Percentiles rank a stretch among this genome's conserved stretches.
phyloP scores from a whole-genome alignment of 352 stramenopile genomes.

The Phytophthora pinifolia region DNA sequence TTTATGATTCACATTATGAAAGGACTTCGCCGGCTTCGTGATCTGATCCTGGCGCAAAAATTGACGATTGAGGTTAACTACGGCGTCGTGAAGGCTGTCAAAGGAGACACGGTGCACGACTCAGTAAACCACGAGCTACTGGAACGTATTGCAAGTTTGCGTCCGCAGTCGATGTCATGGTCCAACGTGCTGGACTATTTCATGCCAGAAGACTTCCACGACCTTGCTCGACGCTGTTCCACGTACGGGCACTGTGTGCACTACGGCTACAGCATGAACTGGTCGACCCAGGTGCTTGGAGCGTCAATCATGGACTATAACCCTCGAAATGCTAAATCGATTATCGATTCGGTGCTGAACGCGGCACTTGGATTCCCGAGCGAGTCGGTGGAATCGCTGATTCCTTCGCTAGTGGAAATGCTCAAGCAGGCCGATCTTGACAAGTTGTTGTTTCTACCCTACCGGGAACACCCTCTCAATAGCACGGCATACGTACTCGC shows the following conservation, averaged over 20 bases:
- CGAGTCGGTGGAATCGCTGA: not conserved
- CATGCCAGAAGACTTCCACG: slow-evolving; percentile 26
- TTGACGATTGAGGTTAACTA: slow-evolving; percentile 27
- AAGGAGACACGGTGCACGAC: slow-evolving; percentile 2
- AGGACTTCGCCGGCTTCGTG: slow-evolving; percentile 22
- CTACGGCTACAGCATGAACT: slow-evolving; percentile 36
- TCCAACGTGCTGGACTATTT: slow-evolving; percentile 27
- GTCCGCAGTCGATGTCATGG: slow-evolving; percentile 27
- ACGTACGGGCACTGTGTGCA: slow-evolving; percentile 19
- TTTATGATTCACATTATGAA: slow-evolving; percentile 25
- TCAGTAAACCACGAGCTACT: slow-evolving; percentile 10
- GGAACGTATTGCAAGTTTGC: slow-evolving; percentile 20
- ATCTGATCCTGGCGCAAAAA: slow-evolving; percentile 11
- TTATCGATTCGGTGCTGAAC: slow-evolving; percentile 10
- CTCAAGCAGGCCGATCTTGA: slow-evolving; percentile 12
- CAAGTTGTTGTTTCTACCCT: slow-evolving; percentile 22
- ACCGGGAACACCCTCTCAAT: slow-evolving; percentile 16
- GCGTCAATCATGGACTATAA: slow-evolving; percentile 23
- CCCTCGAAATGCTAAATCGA: not conserved
- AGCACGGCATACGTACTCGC: slow-evolving; percentile 17
- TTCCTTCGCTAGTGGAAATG: not conserved
- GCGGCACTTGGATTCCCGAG: slow-evolving; percentile 13
- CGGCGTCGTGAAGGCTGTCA: slow-evolving; percentile 27
- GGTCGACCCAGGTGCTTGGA: slow-evolving; percentile 21
- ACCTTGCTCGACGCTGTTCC: slow-evolving; percentile 30